A percentile compares a stretch with the other conserved stretches of the same genome.
Conservation (phyloP, 2,329 filamentous ascomycete species). For the Neonectria neomacrospora region DNA sequence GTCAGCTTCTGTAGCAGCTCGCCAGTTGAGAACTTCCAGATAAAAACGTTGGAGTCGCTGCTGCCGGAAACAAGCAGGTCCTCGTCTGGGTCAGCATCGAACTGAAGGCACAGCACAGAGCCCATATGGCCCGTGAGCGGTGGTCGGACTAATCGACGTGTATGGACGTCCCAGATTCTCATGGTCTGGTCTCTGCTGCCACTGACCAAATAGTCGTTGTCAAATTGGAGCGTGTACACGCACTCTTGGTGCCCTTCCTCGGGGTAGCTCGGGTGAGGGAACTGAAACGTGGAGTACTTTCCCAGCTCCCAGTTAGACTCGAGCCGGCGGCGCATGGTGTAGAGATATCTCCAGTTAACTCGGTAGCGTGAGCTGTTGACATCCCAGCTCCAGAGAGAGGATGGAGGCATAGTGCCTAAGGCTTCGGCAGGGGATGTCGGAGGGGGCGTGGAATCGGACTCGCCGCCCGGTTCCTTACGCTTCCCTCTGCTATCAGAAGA, state of each 20-base stretch:
- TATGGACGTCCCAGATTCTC: conserved; percentile 89
- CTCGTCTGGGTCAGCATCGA: conserved; percentile 86
- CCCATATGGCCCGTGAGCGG: conserved; percentile 82
- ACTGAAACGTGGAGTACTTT: conserved; percentile 85
- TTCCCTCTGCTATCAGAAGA: conserved; percentile 49
- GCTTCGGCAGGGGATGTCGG: conserved; percentile 46
- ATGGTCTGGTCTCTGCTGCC: conserved; percentile 91
- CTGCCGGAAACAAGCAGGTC: conserved; percentile 96
- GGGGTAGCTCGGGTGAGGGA: conserved; percentile 83
- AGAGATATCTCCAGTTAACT: conserved; percentile 93
- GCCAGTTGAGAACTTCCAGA: conserved; percentile 95
- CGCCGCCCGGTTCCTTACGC: conserved; percentile 51
- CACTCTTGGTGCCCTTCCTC: conserved; percentile 91
- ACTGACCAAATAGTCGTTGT: conserved; percentile 86
- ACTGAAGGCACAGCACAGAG: conserved; percentile 94
- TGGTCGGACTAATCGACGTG: conserved; percentile 77
- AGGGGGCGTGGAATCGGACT: conserved; percentile 46
- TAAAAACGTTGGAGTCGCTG: conserved; percentile 88
- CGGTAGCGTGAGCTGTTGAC: conserved; percentile 62
- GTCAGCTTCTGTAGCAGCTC: conserved; percentile 80
- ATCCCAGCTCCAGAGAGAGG: conserved; percentile 64
- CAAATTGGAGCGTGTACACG: conserved; percentile 94
- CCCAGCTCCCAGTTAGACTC: conserved; percentile 93
- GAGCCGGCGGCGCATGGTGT: conserved; percentile 84
- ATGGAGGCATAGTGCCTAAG: conserved; percentile 52